A percentile compares a stretch with the other conserved stretches of the same genome.
Evolutionary conservation across 805 yeast species (phyloP).

Genomic region (Hanseniaspora vineae): DNA sequence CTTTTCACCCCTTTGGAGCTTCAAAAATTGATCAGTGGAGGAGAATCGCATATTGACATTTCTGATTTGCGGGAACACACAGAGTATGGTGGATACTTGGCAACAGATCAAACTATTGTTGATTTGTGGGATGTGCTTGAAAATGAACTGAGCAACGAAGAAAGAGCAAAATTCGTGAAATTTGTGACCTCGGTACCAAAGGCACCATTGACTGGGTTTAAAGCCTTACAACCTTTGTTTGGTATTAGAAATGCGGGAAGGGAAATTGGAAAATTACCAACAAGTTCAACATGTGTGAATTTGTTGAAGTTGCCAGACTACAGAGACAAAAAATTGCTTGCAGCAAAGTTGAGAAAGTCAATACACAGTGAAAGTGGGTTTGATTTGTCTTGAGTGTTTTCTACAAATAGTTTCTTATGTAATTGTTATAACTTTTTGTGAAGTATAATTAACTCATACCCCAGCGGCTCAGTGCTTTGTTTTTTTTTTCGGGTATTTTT

Average conservation of each 20-base stretch:
- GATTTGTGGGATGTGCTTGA: slow-evolving; percentile 66
- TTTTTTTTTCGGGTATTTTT: too few species aligned
- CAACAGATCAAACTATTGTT: slow-evolving; percentile 40
- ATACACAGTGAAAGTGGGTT: slow-evolving; percentile 79
- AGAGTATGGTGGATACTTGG: slow-evolving; percentile 53
- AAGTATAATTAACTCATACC: too few species aligned
- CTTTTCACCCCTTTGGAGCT: slow-evolving; percentile 79
- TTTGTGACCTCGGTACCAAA: slow-evolving; percentile 89
- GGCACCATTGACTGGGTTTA: slow-evolving; percentile 84
- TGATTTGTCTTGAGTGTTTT: slow-evolving; percentile 44
- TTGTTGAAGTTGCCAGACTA: slow-evolving; percentile 79
- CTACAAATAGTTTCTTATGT: not conserved
- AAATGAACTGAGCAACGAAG: slow-evolving; percentile 44
- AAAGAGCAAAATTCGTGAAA: slow-evolving; percentile 54
- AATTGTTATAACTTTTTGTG: not conserved
- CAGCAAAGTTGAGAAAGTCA: slow-evolving; percentile 59
- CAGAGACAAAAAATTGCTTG: slow-evolving; percentile 40
- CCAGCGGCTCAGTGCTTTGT: too few species aligned
- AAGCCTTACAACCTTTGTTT: slow-evolving; percentile 58
- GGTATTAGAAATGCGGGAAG: slow-evolving; percentile 63
- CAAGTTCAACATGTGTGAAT: slow-evolving; percentile 89
- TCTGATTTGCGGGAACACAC: slow-evolving; percentile 53
- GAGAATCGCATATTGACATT: slow-evolving; percentile 54
- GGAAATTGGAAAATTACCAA: slow-evolving; percentile 54
- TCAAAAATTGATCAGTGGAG: slow-evolving; percentile 81